phyloP scores from a whole-genome alignment of 257 asterid genomes.

The Solanum virginianum region DNA sequence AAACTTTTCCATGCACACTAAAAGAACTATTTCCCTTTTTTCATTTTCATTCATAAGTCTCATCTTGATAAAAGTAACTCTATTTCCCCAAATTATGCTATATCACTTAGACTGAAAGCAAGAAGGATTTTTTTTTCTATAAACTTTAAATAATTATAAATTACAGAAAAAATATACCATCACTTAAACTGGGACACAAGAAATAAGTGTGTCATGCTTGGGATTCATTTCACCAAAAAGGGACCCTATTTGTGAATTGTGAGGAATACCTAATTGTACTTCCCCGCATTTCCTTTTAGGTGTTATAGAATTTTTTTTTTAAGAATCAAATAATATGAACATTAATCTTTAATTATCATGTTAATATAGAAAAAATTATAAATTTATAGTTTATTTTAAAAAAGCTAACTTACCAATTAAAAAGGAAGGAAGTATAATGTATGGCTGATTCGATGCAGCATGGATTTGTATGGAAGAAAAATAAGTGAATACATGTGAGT shows the following conservation, averaged over 20 bases:
- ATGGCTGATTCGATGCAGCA: background rate
- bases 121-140: background rate
- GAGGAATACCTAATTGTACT: background rate
- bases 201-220: background rate
- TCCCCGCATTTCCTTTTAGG: too few relatives aligned
- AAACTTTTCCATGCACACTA: too few relatives aligned
- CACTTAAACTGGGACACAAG: background rate
- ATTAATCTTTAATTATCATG: too few relatives aligned
- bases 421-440: background rate
- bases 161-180: background rate
- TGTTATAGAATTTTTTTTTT: too few relatives aligned
- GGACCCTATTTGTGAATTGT: background rate
- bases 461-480: background rate
- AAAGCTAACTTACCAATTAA: too few relatives aligned
- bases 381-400: too few relatives aligned
- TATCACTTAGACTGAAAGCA: background rate
- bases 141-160: background rate
- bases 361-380: too few relatives aligned
- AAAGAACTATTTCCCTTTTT: too few relatives aligned
- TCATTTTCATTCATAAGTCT: background rate
- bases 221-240: background rate
- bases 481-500: background rate
- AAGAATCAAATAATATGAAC: too few relatives aligned
- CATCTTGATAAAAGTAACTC: background rate
- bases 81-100: background rate